Evolutionary conservation across 2,329 filamentous ascomycete genomes (phyloP).

Genomic region (Penicillium hordei): DNA sequence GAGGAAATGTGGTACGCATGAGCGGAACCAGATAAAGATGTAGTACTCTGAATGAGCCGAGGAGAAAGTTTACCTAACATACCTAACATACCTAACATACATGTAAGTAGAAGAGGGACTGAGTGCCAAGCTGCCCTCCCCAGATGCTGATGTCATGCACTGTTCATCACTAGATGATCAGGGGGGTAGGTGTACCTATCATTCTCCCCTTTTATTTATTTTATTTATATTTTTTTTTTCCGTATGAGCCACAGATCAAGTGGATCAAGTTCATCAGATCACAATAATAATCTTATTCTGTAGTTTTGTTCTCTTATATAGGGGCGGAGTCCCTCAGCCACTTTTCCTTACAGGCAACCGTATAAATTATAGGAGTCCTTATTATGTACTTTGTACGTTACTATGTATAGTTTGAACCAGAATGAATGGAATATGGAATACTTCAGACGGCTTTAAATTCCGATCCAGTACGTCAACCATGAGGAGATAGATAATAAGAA

Average conservation of each 20-base stretch:
- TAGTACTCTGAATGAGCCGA: not conserved
- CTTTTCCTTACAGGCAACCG: slow-evolving; percentile 18
- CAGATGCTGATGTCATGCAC: slow-evolving; percentile 22
- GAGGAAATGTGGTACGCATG: not conserved
- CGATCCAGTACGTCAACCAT: slow-evolving; percentile 10
- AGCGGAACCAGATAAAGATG: not conserved
- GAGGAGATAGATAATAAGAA: not conserved
- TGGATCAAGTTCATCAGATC: slow-evolving; percentile 8
- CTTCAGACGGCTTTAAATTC: not conserved
- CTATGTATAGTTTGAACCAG: not conserved
- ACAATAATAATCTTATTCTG: not conserved
- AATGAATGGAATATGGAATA: not conserved
- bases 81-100: too few species aligned
- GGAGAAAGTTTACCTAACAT: not conserved
- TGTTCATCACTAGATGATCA: slow-evolving; percentile 17
- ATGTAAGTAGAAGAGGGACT: not conserved
- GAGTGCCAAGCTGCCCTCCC: not conserved
- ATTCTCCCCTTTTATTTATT: not conserved
- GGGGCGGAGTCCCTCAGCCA: slow-evolving; percentile 5
- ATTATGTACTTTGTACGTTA: not conserved
- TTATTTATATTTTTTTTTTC: not conserved
- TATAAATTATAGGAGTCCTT: slow-evolving; percentile 2
- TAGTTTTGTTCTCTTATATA: not conserved
- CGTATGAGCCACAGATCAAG: slow-evolving; percentile 19
- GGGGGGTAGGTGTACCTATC: slow-evolving; percentile 4